A percentile compares a stretch with the other conserved stretches of the same genome.
phyloP scores from a whole-genome alignment of 1,284 basidiomycete species.

The Pseudozyma thailandica region DNA sequence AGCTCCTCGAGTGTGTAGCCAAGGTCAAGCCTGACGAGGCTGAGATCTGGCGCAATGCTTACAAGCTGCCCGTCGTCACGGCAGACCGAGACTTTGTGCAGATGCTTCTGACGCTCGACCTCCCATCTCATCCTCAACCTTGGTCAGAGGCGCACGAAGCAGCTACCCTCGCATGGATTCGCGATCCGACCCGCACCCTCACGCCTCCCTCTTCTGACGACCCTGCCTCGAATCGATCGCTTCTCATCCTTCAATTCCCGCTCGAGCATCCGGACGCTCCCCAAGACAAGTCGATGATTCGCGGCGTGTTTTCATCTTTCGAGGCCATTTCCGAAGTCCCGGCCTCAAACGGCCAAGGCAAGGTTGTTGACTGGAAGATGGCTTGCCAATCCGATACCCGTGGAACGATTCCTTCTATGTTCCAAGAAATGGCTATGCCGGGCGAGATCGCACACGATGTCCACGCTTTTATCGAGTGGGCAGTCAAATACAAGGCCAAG shows the following conservation, averaged over 20 bases:
- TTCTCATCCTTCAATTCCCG: slow-evolving; percentile 57
- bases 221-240: slow-evolving; percentile 35
- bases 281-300: slow-evolving; percentile 37
- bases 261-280: slow-evolving; percentile 42
- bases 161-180: slow-evolving; percentile 27
- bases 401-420: slow-evolving; percentile 55
- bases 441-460: slow-evolving; percentile 61
- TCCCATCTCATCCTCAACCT: slow-evolving; percentile 51
- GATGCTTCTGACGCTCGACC: slow-evolving; percentile 57
- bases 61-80: slow-evolving; percentile 56
- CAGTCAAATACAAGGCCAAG: slow-evolving; percentile 33
- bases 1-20: slow-evolving; percentile 36
- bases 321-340: slow-evolving; percentile 54
- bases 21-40: slow-evolving; percentile 39
- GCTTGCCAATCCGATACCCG: slow-evolving; percentile 55
- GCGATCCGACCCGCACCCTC: slow-evolving; percentile 16
- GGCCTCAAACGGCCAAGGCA: background rate
- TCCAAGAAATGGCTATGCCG: slow-evolving; percentile 61
- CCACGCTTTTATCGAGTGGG: slow-evolving; percentile 58
- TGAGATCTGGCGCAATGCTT: slow-evolving; percentile 55
- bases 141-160: slow-evolving; percentile 55
- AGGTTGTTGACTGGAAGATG: slow-evolving; percentile 50
- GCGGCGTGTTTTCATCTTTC: slow-evolving; percentile 58
- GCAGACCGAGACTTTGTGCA: slow-evolving; percentile 63
- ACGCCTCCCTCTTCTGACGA: slow-evolving; percentile 12